phyloP scores from a whole-genome alignment of 2,329 filamentous ascomycete species.

The Amauroascus verrucosus region DNA sequence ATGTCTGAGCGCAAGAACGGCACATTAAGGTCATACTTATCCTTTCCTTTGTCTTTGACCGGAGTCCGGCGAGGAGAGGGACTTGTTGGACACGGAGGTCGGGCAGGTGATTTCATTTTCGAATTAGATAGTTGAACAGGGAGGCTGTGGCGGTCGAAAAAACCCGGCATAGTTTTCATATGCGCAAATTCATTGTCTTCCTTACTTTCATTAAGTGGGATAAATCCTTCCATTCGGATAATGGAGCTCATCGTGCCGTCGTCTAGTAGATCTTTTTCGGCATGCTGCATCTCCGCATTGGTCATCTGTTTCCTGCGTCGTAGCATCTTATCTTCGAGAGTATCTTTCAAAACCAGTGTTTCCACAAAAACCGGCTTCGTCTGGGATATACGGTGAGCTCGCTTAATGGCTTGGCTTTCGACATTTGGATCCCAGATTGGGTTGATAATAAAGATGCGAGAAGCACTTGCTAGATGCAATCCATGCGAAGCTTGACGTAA shows the following conservation, averaged over 20 bases:
- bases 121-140: slow-evolving; percentile 22
- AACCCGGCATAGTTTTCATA: slow-evolving; percentile 24
- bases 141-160: slow-evolving; percentile 32
- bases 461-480: slow-evolving; percentile 72
- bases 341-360: slow-evolving; percentile 68
- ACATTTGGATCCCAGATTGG: slow-evolving; percentile 76
- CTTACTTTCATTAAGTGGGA: slow-evolving; percentile 34
- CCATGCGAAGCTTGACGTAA: slow-evolving; percentile 82
- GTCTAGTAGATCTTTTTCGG: slow-evolving; percentile 49
- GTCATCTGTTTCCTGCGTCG: slow-evolving; percentile 65
- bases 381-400: slow-evolving; percentile 80
- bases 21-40: background rate
- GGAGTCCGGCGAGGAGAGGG: background rate
- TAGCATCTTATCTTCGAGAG: slow-evolving; percentile 76
- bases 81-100: too few relatives aligned
- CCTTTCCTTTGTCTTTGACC: background rate
- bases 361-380: slow-evolving; percentile 69
- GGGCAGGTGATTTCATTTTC: background rate
- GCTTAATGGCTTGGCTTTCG: slow-evolving; percentile 83
- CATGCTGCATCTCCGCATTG: slow-evolving; percentile 44
- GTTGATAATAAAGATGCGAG: slow-evolving; percentile 78
- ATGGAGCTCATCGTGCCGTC: slow-evolving; percentile 49
- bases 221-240: slow-evolving; percentile 46
- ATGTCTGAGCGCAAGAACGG: slow-evolving; percentile 14
- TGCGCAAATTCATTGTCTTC: slow-evolving; percentile 21